Evolutionary conservation across 2,329 filamentous ascomycete species (phyloP).

Genomic region (Colletotrichum orbiculare): DNA sequence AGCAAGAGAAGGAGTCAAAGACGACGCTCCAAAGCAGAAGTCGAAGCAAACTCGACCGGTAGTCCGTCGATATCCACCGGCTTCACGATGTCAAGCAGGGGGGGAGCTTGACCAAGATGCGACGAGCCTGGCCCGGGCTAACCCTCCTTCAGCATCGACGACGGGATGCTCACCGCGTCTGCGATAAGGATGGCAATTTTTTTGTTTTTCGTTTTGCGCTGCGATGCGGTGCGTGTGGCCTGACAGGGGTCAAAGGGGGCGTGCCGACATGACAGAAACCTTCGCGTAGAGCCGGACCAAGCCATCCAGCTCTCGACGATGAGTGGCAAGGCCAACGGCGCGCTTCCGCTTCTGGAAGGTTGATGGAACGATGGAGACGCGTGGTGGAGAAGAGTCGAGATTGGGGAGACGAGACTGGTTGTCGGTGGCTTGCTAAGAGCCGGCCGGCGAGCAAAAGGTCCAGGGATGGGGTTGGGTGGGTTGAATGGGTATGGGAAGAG

Average conservation of each 20-base stretch:
- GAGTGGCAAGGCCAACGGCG: constrained; percentile 38
- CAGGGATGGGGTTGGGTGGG: neutral
- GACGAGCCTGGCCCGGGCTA: neutral
- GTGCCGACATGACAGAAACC: constrained; percentile 19
- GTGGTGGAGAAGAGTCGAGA: constrained; percentile 26
- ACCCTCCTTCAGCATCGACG: neutral
- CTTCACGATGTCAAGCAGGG: too few relatives aligned
- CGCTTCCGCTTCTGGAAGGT: constrained; percentile 43
- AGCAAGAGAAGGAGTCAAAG: too few relatives aligned
- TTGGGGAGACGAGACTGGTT: constrained; percentile 30
- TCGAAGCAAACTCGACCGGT: too few relatives aligned
- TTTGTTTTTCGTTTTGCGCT: neutral
- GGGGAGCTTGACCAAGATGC: neutral
- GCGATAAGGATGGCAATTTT: constrained; percentile 29
- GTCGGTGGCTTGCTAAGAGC: neutral
- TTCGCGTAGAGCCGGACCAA: constrained; percentile 25
- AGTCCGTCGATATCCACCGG: too few relatives aligned
- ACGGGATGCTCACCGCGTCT: neutral
- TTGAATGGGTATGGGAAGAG: neutral
- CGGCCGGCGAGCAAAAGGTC: neutral
- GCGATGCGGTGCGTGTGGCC: constrained; percentile 11
- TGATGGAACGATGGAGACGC: constrained; percentile 38
- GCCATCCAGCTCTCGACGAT: constrained; percentile 17
- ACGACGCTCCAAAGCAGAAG: too few relatives aligned
- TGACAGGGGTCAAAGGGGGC: constrained; percentile 18